phyloP scores from a whole-genome alignment of 2,329 filamentous ascomycete species.

The Chalaropsis thielavioides region DNA sequence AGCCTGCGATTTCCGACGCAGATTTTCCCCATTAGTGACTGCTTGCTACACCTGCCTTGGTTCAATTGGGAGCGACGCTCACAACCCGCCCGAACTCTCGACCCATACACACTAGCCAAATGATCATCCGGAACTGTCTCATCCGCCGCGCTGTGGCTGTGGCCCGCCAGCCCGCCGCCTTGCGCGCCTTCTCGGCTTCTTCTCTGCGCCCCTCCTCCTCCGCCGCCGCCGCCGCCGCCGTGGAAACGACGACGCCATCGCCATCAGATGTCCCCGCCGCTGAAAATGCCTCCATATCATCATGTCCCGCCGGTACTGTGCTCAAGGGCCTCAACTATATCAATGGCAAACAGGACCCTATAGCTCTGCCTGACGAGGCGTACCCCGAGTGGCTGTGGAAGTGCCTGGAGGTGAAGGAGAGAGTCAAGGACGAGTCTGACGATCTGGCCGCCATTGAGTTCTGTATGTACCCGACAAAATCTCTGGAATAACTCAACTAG shows the following conservation, averaged over 20 bases:
- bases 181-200: constrained; percentile 12
- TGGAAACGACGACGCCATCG: constrained; percentile 19
- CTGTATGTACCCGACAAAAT: constrained; percentile 41
- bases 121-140: constrained; percentile 20
- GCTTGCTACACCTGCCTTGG: background rate
- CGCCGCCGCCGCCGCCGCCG: background rate
- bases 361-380: constrained; percentile 58
- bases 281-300: constrained; percentile 23
- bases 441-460: constrained; percentile 57
- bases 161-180: constrained; percentile 9
- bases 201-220: constrained; percentile 8
- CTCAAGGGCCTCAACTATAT: constrained; percentile 63
- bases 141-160: background rate
- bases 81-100: background rate
- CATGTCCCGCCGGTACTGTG: constrained; percentile 52
- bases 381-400: constrained; percentile 74
- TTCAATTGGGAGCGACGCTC: background rate
- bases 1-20: background rate
- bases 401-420: constrained; percentile 49
- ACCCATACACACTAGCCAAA: constrained; percentile 7
- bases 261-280: constrained; percentile 17
- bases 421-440: constrained; percentile 33
- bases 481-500: background rate
- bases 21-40: constrained; percentile 12
- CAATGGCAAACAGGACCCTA: constrained; percentile 57